Conservation (phyloP, 169 alveolate species). For the Cryptosporidium sp. region DNA sequence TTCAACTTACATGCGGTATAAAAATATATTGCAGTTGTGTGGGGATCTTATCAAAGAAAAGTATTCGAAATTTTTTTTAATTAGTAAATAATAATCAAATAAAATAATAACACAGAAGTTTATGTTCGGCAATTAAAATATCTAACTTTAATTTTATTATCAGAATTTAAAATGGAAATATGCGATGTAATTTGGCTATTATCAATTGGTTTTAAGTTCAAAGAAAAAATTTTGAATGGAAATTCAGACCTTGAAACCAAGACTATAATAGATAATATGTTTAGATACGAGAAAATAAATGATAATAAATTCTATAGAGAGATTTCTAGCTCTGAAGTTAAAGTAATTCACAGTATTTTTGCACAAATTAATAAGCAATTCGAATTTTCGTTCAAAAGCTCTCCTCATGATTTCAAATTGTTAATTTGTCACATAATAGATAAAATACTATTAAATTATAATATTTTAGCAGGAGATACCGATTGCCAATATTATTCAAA, state of each 20-base stretch:
- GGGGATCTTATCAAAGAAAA: constrained; percentile 22
- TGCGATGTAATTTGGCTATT: constrained; percentile 39
- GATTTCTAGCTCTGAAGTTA: not conserved
- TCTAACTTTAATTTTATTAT: not conserved
- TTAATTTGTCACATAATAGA: constrained; percentile 28
- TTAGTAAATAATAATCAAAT: not conserved
- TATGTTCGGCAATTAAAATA: not conserved
- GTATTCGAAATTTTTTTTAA: not conserved
- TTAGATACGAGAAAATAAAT: not conserved
- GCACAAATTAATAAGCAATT: not conserved
- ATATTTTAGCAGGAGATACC: not conserved
- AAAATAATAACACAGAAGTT: too few species aligned
- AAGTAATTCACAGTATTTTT: not conserved
- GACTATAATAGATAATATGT: not conserved
- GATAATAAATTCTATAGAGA: not conserved
- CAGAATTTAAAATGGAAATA: constrained; percentile 21
- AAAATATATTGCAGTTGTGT: constrained; percentile 24
- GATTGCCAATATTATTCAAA: not conserved
- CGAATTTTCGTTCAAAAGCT: not conserved
- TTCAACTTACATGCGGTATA: constrained; percentile 3
- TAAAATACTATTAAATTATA: not conserved
- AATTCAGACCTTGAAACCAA: not conserved
- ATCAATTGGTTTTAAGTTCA: constrained; percentile 10
- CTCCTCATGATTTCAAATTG: constrained; percentile 43
- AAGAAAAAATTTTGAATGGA: not conserved